Conservation (phyloP, 768 basidiomycete genomes). For the Tylopilus plumbeoviolaceoides region DNA sequence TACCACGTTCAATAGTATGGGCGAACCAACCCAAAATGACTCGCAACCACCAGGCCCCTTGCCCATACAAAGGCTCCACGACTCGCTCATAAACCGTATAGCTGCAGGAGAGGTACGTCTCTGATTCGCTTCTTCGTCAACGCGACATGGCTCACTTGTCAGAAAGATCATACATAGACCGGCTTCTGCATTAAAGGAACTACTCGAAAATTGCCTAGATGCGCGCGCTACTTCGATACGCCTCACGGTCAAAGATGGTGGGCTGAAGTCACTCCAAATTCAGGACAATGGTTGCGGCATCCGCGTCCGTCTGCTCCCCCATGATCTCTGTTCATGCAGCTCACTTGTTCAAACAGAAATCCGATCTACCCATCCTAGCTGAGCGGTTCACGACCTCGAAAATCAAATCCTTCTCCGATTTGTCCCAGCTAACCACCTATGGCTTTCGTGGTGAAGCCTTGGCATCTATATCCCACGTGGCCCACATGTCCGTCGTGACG, state of each 20-base stretch:
- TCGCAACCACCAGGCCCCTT: constrained; percentile 41
- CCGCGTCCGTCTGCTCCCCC: constrained; percentile 51
- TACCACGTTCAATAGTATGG: constrained; percentile 6
- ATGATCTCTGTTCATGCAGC: background rate
- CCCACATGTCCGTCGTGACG: constrained; percentile 75
- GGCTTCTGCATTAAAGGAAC: constrained; percentile 91
- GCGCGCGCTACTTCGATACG: constrained; percentile 85
- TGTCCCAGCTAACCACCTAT: constrained; percentile 82
- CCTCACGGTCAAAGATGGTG: constrained; percentile 90
- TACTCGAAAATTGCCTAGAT: constrained; percentile 94
- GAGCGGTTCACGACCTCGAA: constrained; percentile 97
- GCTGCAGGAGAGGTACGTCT: constrained; percentile 66
- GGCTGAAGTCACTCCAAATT: constrained; percentile 90
- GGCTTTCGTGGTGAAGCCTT: constrained; percentile 97
- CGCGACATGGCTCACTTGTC: constrained; percentile 16
- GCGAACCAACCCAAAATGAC: constrained; percentile 3
- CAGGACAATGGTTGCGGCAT: constrained; percentile 98
- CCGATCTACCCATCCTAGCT: constrained; percentile 85
- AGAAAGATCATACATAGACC: constrained; percentile 82
- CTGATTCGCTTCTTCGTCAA: background rate
- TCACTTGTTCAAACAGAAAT: constrained; percentile 53
- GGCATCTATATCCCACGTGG: constrained; percentile 70
- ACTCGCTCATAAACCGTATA: constrained; percentile 87
- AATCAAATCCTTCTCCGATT: constrained; percentile 78
- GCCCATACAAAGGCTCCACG: constrained; percentile 72